These are phyloP conservation scores for Arthrocladium fulminans DNA, from an alignment of 2,329 filamentous ascomycete species.

Conservation along the genomic window DNA sequence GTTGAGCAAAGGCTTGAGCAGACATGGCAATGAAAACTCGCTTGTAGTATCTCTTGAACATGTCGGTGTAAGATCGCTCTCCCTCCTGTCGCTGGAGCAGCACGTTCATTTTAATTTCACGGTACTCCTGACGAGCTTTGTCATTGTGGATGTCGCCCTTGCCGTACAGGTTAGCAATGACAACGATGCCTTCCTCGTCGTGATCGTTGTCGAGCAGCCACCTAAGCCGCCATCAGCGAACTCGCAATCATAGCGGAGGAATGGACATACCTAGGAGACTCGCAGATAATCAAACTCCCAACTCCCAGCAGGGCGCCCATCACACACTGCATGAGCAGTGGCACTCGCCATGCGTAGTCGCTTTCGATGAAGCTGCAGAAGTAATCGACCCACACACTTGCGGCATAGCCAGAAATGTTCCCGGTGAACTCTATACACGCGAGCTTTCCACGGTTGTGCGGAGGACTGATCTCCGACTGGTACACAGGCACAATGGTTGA, in stretches of 20 bases:
- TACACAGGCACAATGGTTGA: constrained; percentile 91
- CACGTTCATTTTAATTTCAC: constrained; percentile 98
- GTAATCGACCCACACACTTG: constrained; percentile 98
- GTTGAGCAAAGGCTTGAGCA: constrained; percentile 85
- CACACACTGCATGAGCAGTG: constrained; percentile 81
- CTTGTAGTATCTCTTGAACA: constrained; percentile 87
- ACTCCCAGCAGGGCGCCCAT: constrained; percentile 82
- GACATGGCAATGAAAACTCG: constrained; percentile 99
- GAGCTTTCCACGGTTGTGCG: constrained; percentile 89
- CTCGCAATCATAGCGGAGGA: not conserved
- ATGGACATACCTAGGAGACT: constrained; percentile 70
- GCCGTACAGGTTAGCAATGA: constrained; percentile 95
- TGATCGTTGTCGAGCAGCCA: constrained; percentile 97
- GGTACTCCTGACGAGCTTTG: constrained; percentile 89
- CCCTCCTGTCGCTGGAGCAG: constrained; percentile 89
- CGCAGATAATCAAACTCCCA: constrained; percentile 87
- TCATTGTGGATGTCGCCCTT: constrained; percentile 89
- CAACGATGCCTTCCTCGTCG: constrained; percentile 95
- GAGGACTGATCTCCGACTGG: constrained; percentile 90
- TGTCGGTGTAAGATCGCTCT: constrained; percentile 80
- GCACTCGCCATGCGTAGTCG: constrained; percentile 82
- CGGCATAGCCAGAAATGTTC: constrained; percentile 91
- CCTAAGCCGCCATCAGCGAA: constrained; percentile 38
- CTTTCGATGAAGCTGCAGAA: constrained; percentile 84
- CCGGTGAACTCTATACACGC: constrained; percentile 98